phyloP scores from a whole-genome alignment of 1,284 basidiomycete species.

The Cutaneotrichosporon sp. region DNA sequence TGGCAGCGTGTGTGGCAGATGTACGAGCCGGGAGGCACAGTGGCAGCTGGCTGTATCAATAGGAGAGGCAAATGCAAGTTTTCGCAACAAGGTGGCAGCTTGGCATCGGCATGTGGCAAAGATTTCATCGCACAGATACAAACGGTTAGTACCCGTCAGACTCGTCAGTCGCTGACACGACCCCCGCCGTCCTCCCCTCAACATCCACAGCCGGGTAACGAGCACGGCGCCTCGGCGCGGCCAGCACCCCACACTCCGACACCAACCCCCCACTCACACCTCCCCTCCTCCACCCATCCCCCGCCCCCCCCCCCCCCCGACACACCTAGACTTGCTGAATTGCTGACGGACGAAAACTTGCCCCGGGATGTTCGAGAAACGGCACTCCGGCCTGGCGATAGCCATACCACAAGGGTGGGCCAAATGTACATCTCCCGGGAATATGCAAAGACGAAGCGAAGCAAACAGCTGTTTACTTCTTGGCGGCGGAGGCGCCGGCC shows the following conservation, averaged over 20 bases:
- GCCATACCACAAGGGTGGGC: slow-evolving; percentile 8
- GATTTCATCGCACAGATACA: neutral
- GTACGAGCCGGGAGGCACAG: too few species aligned
- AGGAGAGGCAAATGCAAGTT: too few species aligned
- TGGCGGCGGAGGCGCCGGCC: slow-evolving; percentile 19
- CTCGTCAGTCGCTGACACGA: neutral
- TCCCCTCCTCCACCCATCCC: neutral
- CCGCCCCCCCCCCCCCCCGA: neutral
- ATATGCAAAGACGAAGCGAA: slow-evolving; percentile 10
- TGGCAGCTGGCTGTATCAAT: too few species aligned
- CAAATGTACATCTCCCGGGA: slow-evolving; percentile 13
- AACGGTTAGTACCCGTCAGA: neutral
- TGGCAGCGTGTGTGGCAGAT: too few species aligned
- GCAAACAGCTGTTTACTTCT: slow-evolving; percentile 20
- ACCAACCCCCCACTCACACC: neutral
- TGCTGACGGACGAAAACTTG: neutral
- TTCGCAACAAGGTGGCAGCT: too few species aligned
- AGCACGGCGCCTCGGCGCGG: neutral
- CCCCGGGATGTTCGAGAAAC: slow-evolving; percentile 3
- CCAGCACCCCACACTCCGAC: neutral
- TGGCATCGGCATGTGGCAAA: neutral
- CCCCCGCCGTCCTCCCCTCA: neutral
- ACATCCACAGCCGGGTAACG: neutral
- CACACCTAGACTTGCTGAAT: neutral
- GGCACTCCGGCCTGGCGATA: slow-evolving; percentile 12